Evolutionary conservation across 73 alveolate genomes (phyloP).

Genomic region (Paramecium biaurelia): DNA sequence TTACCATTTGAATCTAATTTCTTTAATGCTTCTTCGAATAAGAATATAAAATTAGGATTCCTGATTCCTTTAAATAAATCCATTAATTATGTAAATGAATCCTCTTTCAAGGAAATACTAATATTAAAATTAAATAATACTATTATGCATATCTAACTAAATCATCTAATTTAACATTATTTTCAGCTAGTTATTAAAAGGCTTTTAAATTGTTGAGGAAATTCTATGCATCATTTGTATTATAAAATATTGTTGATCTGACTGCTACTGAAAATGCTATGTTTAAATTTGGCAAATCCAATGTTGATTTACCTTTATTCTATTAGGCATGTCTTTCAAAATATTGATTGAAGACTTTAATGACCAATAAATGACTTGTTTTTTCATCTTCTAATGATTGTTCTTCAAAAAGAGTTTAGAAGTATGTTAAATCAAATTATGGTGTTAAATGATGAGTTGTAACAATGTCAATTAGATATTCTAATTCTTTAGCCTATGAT

Average conservation of each 20-base stretch:
- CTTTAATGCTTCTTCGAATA: neutral
- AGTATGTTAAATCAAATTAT: neutral
- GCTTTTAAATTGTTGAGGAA: neutral
- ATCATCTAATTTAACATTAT: neutral
- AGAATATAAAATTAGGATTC: neutral
- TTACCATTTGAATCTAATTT: neutral
- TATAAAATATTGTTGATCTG: neutral
- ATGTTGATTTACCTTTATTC: neutral
- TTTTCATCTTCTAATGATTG: neutral
- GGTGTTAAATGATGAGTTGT: neutral
- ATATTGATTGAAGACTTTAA: neutral
- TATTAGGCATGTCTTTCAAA: neutral
- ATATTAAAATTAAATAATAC: neutral
- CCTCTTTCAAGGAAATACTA: neutral
- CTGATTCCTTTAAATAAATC: neutral
- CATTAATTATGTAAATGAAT: neutral
- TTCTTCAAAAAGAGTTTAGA: neutral
- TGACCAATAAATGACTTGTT: neutral
- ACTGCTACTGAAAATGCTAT: neutral
- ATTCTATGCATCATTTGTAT: neutral
- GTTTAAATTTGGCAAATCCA: neutral
- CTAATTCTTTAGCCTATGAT: neutral
- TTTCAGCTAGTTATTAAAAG: neutral
- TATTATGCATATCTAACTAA: neutral
- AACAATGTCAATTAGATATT: neutral